A percentile compares a stretch with the other conserved stretches of the same genome.
Evolutionary conservation across 1,139 yeast species (phyloP).

Genomic region (Nadsonia commutata): DNA sequence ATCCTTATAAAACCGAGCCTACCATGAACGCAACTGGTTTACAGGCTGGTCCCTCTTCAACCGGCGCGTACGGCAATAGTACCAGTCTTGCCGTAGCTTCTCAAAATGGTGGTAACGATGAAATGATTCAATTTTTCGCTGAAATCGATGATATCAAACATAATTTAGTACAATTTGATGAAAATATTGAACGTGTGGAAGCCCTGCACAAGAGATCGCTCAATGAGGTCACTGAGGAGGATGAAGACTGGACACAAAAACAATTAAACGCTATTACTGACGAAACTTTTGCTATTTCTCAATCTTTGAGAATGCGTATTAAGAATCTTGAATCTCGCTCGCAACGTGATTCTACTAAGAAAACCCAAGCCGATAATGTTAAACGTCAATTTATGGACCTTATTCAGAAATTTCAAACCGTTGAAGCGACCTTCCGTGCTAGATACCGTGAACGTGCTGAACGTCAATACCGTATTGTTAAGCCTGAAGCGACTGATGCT

Average conservation of each 20-base stretch:
- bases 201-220: constrained; percentile 69
- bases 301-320: constrained; percentile 58
- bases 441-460: constrained; percentile 79
- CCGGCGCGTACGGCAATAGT: constrained; percentile 3
- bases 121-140: constrained; percentile 66
- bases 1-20: constrained; percentile 4
- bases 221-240: constrained; percentile 68
- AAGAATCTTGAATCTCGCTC: constrained; percentile 64
- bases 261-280: constrained; percentile 66
- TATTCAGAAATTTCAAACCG: constrained; percentile 73
- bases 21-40: constrained; percentile 2
- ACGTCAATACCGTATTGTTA: constrained; percentile 83
- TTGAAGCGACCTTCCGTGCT: constrained; percentile 78
- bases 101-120: constrained; percentile 21
- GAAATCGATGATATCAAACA: constrained; percentile 73
- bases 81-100: no score
- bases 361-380: constrained; percentile 80
- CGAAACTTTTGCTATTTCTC: constrained; percentile 70
- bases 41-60: constrained; percentile 1
- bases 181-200: constrained; percentile 62
- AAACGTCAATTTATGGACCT: constrained; percentile 74
- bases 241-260: constrained; percentile 52
- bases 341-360: constrained; percentile 58
- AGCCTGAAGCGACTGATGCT: constrained; percentile 81
- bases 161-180: constrained; percentile 68